phyloP scores from a whole-genome alignment of 2,329 filamentous ascomycete genomes.

The Aspergillus novofumigatus region DNA sequence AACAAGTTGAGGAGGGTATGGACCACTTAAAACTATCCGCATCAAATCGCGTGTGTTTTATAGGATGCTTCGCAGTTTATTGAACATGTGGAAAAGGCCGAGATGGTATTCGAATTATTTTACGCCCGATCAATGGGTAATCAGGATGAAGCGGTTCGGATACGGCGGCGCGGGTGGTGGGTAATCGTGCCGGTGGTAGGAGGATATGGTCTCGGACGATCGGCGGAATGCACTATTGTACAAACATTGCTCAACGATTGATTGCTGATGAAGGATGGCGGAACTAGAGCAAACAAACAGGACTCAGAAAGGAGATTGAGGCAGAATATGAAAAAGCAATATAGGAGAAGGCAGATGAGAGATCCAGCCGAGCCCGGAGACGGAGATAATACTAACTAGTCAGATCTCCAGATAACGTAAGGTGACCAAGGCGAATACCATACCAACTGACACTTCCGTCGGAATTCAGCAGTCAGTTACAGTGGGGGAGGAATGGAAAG shows the following conservation, averaged over 20 bases:
- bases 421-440: not conserved
- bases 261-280: not conserved
- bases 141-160: not conserved
- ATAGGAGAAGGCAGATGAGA: constrained; percentile 1
- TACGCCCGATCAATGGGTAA: not conserved
- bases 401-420: constrained; percentile 20
- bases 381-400: constrained; percentile 7
- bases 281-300: not conserved
- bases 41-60: not conserved
- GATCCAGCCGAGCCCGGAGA: constrained; percentile 17
- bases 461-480: not conserved
- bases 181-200: not conserved
- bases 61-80: not conserved
- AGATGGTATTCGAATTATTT: not conserved
- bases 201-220: not conserved
- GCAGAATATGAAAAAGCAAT: not conserved
- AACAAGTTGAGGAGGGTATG: not conserved
- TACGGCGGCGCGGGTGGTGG: not conserved
- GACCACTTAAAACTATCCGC: not conserved
- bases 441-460: not conserved
- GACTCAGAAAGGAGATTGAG: not conserved
- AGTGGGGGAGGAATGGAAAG: too few relatives aligned
- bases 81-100: not conserved
- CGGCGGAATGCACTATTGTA: not conserved
- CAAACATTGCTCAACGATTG: not conserved